Evolutionary conservation across 805 yeast genomes (phyloP).

Genomic region (Wickerhamomyces hampshirensis): DNA sequence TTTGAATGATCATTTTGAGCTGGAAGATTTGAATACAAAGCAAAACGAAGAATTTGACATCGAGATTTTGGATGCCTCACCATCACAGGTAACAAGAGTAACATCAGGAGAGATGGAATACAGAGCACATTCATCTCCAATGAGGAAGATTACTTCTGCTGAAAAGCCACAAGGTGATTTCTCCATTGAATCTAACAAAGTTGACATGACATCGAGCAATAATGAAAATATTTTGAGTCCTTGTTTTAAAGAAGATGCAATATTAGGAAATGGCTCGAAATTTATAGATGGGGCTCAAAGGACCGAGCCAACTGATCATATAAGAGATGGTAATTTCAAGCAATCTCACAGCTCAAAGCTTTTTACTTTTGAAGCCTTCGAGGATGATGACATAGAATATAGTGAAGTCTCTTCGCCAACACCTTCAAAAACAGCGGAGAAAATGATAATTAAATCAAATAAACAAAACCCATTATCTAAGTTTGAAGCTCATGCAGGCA

Average conservation of each 20-base stretch:
- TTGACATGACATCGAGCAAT: too few species aligned
- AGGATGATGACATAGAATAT: conserved; percentile 7
- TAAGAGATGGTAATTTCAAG: background rate
- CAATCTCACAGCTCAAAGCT: conserved; percentile 3
- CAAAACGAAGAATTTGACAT: background rate
- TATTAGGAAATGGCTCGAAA: background rate
- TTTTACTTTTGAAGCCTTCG: conserved; percentile 13
- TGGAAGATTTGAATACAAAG: conserved; percentile 2
- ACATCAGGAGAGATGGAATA: too few species aligned
- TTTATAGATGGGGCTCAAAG: background rate
- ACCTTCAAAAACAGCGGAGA: conserved; percentile 6
- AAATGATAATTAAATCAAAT: conserved; percentile 16
- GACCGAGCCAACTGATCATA: conserved; percentile 1
- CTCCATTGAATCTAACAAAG: too few species aligned
- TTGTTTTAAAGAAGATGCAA: background rate
- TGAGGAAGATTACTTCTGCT: background rate
- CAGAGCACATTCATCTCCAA: background rate
- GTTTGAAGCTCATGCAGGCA: background rate
- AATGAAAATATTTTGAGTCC: too few species aligned
- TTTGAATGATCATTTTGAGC: conserved; percentile 2
- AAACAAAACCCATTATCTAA: conserved; percentile 14
- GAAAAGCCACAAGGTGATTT: too few species aligned
- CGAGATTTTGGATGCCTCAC: background rate
- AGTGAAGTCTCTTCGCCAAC: background rate
- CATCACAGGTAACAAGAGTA: background rate